phyloP scores from a whole-genome alignment of 148 eudicot genomes.

The Drosera capensis region DNA sequence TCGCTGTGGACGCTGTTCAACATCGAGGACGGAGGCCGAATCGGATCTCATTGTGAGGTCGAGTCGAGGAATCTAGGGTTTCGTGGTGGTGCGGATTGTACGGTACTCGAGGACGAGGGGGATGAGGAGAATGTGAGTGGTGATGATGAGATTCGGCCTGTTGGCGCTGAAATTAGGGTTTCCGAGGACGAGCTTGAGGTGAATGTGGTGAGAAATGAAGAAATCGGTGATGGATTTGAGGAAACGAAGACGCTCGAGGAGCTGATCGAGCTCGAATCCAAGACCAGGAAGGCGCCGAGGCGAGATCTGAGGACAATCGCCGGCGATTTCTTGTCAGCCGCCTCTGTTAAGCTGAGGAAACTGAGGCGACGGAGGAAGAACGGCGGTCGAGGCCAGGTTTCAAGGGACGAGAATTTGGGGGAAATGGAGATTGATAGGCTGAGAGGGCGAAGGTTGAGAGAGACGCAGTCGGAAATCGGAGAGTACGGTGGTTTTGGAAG shows the following conservation, averaged over 20 bases:
- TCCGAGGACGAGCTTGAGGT: conserved; percentile 7
- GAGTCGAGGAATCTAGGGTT: conserved; percentile 49
- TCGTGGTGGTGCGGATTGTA: conserved; percentile 14
- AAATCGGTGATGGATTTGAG: conserved; percentile 10
- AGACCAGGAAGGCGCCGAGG: conserved; percentile 11
- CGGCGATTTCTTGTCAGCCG: conserved; percentile 43
- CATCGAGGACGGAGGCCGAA: conserved; percentile 21
- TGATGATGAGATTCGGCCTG: no score
- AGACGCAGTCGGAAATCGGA: conserved; percentile 31
- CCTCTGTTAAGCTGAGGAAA: conserved; percentile 61
- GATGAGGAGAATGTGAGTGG: conserved; percentile 6
- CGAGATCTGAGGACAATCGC: conserved; percentile 40
- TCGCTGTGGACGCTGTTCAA: conserved; percentile 32
- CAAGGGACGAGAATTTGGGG: conserved; percentile 8
- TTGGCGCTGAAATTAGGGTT: no score
- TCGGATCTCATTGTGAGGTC: conserved; percentile 9
- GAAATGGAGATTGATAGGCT: conserved; percentile 19
- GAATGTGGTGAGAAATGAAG: conserved; percentile 6
- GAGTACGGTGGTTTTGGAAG: conserved; percentile 30
- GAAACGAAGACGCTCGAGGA: conserved; percentile 69
- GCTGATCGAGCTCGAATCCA: conserved; percentile 61
- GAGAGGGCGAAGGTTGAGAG: conserved; percentile 17
- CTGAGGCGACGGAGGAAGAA: conserved; percentile 41
- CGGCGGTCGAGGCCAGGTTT: conserved; percentile 6
- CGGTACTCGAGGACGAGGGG: conserved; percentile 15